Conservation (phyloP, 768 basidiomycete genomes). For the Chalciporus piperatus region DNA sequence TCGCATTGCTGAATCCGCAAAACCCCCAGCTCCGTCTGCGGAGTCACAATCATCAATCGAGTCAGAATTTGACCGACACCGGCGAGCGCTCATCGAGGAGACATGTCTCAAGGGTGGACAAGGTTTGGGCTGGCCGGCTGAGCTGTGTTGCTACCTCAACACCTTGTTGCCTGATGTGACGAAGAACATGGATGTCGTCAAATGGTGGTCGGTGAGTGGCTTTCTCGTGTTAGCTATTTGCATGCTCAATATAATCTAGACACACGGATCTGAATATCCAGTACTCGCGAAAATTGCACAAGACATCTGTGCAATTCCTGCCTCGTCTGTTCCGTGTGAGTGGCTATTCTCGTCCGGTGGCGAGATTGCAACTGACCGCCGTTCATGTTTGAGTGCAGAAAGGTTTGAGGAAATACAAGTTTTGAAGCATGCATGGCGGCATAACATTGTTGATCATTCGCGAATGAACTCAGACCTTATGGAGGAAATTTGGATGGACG, state of each 20-base stretch:
- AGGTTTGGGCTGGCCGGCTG: background rate
- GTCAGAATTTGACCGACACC: background rate
- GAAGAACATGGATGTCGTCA: conserved; percentile 2
- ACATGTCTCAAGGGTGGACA: too few relatives aligned
- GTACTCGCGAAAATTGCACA: background rate
- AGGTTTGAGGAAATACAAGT: conserved; percentile 10
- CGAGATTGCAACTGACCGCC: background rate
- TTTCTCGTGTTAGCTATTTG: background rate
- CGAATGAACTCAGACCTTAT: too few relatives aligned
- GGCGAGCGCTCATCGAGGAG: background rate
- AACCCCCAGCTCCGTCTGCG: too few relatives aligned
- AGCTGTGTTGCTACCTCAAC: background rate
- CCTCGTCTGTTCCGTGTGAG: conserved; percentile 1
- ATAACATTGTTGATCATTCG: background rate
- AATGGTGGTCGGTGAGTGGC: background rate
- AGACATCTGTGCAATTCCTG: conserved; percentile 5
- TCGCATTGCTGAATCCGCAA: too few relatives aligned
- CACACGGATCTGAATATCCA: background rate
- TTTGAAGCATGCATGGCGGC: conserved; percentile 10
- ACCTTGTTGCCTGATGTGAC: background rate
- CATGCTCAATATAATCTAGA: background rate
- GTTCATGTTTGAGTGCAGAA: background rate
- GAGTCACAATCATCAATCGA: too few relatives aligned
- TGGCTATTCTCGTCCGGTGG: conserved; percentile 12
- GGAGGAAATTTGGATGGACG: too few relatives aligned